Evolutionary conservation across 441 rosid genomes (phyloP), one percentile per base, ranked within the genome.

Genomic region (Hura crepitans): DNA sequence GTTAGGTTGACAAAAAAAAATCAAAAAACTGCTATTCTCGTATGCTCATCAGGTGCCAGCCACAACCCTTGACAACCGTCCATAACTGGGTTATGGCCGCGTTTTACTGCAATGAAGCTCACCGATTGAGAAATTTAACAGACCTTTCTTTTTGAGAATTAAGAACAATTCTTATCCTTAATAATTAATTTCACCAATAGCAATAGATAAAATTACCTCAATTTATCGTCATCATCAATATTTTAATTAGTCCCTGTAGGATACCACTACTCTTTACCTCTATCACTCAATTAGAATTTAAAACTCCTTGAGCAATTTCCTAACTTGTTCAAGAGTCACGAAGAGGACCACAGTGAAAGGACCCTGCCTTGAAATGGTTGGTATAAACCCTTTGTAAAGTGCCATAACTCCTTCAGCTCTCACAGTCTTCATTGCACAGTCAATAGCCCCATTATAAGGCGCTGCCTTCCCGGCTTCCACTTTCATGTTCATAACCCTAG

Each of bases 401-500:
- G 95, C 89, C 90, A 77, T 71, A 0, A 81, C 18, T 14, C 95
- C 97, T 78, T 87, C 97, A 4, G 89, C 80, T 67, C 74, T 84
- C 42, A 91, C 86, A 10, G 97, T 91, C 75, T 90, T 92, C 80
- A 85, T 5, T 15, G 86, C 91, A 63, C 95, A 92, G 77, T 89
- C 98, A 12, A 85, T 30, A 1, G 96, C 92, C 18, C 98, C 97
- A 4, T 53, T 79, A 43, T 92, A 90, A 43, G 93, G 89, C 49
- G 89, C 78, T 8, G 78, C 77, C 56, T 57, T 46, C 28, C 95
- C 98, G 0, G 83, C 77, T 66, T 79, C 88, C 64, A 85, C 89
- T 62, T 81, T 87, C 98, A 92, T 92, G 64, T 89, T 89, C 96
- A 89, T 88, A 14, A 92, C 91, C 61, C 93, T 84, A 11, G 97